Base-by-base conservation (phyloP, 2,329 filamentous ascomycete genomes). In the Claviceps sp. region DNA sequence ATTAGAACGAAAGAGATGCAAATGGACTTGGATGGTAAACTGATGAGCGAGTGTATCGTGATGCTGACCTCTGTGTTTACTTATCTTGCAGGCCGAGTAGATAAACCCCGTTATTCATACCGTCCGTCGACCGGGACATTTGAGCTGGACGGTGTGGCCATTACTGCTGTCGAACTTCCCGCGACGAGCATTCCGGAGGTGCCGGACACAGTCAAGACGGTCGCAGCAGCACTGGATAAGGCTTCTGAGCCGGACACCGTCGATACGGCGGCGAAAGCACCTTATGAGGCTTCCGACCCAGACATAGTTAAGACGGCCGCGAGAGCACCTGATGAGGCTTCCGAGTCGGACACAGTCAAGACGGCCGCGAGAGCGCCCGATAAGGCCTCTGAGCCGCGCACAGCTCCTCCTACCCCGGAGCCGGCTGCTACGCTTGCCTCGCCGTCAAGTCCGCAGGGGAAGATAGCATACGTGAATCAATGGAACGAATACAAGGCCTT, bases 91-190 rank as follows among this genome's bases (percentile, higher is more conserved):
- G 68, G 68, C 1, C 64, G 67, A 50, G 61, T 53, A 42, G 67
- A 70, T 58, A 61, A 57, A 50, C 56, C 59, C 22, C 55, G 58
- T n/a, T 57, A 64, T 50, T 59, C 57, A 34, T 56, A 59, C 48
- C 59, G 54, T 14, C 62, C 65, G 7, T 54, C 52, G 16, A 60
- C 56, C 52, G 59, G 59, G 51, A 58, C 64, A n/a, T 68, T 65
- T 52, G 68, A 70, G 55, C 68, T 70, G 67, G 68, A 70, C 52
- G 67, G 60, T 24, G 62, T 63, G 7, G 61, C 57, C 30, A 56
- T 57, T 10, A 58, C 59, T 24, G 64, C 65, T 13, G 58, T 62
- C 14, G 67, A 70, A 55, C 59, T 70, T 37, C 65, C 68, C 11
- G 64, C 62, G 24, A 53, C 59, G 22, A 58, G 56, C 24, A 47